phyloP scores from a whole-genome alignment of 2,329 filamentous ascomycete species.

The Neonectria faginata region DNA sequence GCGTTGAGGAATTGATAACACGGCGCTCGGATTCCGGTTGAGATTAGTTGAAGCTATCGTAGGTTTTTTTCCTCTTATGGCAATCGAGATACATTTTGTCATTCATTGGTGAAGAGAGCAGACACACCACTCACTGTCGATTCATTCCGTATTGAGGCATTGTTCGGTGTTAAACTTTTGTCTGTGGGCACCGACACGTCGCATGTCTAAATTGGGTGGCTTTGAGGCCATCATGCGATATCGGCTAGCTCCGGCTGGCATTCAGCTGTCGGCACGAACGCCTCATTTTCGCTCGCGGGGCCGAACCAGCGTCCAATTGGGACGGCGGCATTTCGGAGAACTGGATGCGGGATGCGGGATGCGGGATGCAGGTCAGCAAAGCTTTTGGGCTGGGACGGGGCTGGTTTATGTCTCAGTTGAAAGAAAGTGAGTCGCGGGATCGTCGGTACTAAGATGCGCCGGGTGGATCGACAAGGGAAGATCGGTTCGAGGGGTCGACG shows the following conservation, averaged over 20 bases:
- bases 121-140: neutral
- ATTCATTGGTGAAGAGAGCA: no score
- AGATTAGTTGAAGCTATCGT: neutral
- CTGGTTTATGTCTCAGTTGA: constrained; percentile 32
- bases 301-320: constrained; percentile 17
- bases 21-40: neutral
- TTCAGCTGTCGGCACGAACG: constrained; percentile 28
- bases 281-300: constrained; percentile 11
- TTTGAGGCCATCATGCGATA: neutral
- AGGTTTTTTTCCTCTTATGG: no score
- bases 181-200: neutral
- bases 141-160: neutral
- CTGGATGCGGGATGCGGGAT: neutral
- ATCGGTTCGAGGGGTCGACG: constrained; percentile 1
- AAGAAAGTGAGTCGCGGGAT: constrained; percentile 24
- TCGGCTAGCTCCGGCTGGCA: neutral
- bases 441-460: constrained; percentile 27
- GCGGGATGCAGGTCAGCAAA: constrained; percentile 2
- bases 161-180: neutral
- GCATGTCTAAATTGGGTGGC: neutral
- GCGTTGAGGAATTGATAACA: neutral
- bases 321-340: constrained; percentile 20
- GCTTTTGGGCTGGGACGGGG: constrained; percentile 1
- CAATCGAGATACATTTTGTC: no score
- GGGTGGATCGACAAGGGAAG: neutral